Percentiles rank a stretch among this genome's conserved stretches.
phyloP scores from a whole-genome alignment of 768 basidiomycete genomes.

The Solioccasus polychromus region DNA sequence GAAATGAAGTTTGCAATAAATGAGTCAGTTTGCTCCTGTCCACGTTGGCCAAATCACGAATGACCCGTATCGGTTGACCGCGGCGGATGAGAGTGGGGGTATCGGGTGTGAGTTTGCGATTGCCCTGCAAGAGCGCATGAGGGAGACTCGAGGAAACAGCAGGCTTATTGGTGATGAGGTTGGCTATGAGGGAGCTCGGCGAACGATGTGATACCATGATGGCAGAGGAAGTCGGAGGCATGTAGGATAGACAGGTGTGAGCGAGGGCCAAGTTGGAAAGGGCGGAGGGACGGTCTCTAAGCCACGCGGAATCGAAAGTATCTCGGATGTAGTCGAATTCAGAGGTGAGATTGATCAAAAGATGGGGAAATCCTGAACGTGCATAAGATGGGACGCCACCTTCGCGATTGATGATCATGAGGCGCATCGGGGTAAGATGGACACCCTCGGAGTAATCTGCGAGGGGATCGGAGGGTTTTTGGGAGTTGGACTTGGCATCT shows the following conservation, averaged over 20 bases:
- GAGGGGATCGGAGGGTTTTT: constrained; percentile 31
- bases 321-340: constrained; percentile 83
- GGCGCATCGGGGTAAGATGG: constrained; percentile 89
- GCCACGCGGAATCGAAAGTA: constrained; percentile 82
- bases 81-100: constrained; percentile 92
- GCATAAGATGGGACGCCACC: constrained; percentile 98
- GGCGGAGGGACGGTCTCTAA: constrained; percentile 74
- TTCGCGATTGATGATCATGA: constrained; percentile 97
- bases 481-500: constrained; percentile 41
- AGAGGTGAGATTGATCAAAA: constrained; percentile 89
- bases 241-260: constrained; percentile 81
- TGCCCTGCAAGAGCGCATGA: constrained; percentile 86
- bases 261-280: constrained; percentile 84
- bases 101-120: constrained; percentile 79
- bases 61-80: constrained; percentile 82
- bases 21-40: constrained; percentile 71
- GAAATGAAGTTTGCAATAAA: constrained; percentile 89
- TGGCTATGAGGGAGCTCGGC: constrained; percentile 91
- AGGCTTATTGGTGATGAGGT: constrained; percentile 97
- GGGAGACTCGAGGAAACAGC: constrained; percentile 94
- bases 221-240: constrained; percentile 92
- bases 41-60: constrained; percentile 66
- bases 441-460: constrained; percentile 48
- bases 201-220: constrained; percentile 98
- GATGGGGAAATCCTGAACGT: constrained; percentile 89